phyloP scores from a whole-genome alignment of 345 rosid species.

The Garcia nutans region DNA sequence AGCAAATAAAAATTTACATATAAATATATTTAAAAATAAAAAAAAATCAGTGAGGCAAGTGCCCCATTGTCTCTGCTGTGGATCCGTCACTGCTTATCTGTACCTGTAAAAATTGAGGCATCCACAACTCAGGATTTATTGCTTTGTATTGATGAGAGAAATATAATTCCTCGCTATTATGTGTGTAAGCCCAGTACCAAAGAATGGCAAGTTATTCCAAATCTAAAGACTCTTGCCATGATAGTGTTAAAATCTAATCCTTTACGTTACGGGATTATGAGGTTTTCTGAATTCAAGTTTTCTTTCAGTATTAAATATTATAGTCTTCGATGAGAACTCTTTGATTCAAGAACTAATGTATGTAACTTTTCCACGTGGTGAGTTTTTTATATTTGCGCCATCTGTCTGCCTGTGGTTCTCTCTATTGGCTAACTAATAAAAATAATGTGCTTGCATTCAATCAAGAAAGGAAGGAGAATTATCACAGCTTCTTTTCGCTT shows the following conservation, averaged over 20 bases:
- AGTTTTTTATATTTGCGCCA: neutral
- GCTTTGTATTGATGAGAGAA: neutral
- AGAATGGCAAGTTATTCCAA: conserved; percentile 23
- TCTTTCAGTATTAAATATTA: too few relatives aligned
- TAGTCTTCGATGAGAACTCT: conserved; percentile 12
- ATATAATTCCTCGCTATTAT: conserved; percentile 6
- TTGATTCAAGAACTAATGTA: conserved; percentile 9
- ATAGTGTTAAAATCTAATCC: conserved; percentile 20
- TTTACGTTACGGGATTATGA: conserved; percentile 18
- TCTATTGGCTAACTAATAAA: conserved; percentile 9
- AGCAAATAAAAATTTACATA: too few relatives aligned
- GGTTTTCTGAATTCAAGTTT: neutral
- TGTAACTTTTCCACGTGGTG: conserved; percentile 2
- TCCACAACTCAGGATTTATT: conserved; percentile 5
- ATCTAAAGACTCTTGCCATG: conserved; percentile 19
- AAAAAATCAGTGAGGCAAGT: too few relatives aligned
- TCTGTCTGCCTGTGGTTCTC: neutral
- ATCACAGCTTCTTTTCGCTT: neutral
- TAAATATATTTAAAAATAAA: too few relatives aligned
- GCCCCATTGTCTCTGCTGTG: too few relatives aligned
- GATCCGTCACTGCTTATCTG: too few relatives aligned
- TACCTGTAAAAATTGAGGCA: neutral
- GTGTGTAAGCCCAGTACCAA: conserved; percentile 34
- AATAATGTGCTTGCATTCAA: neutral
- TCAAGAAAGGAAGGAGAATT: neutral